phyloP scores from a whole-genome alignment of 352 stramenopile species.

The Phytophthora agathidicida region DNA sequence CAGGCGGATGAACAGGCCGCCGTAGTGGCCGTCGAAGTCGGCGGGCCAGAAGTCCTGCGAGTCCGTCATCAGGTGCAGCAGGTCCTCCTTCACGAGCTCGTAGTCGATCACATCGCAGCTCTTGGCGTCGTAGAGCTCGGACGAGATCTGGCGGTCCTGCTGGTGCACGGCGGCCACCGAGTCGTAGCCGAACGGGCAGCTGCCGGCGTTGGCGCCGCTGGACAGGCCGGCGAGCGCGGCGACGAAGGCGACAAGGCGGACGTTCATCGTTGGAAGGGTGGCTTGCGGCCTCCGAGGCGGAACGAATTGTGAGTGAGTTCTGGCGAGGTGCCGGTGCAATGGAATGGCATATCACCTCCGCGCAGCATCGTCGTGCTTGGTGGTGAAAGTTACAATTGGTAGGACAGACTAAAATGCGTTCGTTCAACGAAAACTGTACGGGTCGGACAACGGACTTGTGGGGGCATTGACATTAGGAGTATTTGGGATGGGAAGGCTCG shows the following conservation, averaged over 20 bases:
- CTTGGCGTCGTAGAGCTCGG: slow-evolving; percentile 31
- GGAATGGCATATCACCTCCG: no score
- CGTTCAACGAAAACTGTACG: no score
- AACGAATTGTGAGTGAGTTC: slow-evolving; percentile 35
- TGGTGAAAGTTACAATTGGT: no score
- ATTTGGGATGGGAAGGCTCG: no score
- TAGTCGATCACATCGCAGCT: slow-evolving; percentile 49
- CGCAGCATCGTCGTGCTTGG: no score
- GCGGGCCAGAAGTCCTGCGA: slow-evolving; percentile 85
- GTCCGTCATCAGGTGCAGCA: slow-evolving; percentile 69
- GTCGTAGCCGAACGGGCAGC: slow-evolving; percentile 50
- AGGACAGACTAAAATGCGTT: no score
- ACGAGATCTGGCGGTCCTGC: slow-evolving; percentile 39
- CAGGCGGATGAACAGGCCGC: slow-evolving; percentile 85
- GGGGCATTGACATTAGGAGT: no score
- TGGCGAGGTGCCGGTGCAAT: no score
- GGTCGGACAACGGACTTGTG: no score
- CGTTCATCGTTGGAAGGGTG: slow-evolving; percentile 39
- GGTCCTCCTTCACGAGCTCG: slow-evolving; percentile 69
- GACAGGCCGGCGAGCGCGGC: slow-evolving; percentile 34
- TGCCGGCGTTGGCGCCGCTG: slow-evolving; percentile 20
- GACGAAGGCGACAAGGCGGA: slow-evolving; percentile 39
- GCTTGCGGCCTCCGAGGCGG: slow-evolving; percentile 14
- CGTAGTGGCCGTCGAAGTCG: slow-evolving; percentile 90
- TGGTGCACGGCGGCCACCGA: slow-evolving; percentile 25